Conservation (phyloP, 1,139 yeast genomes). For the Geotrichum phurueaensis region DNA sequence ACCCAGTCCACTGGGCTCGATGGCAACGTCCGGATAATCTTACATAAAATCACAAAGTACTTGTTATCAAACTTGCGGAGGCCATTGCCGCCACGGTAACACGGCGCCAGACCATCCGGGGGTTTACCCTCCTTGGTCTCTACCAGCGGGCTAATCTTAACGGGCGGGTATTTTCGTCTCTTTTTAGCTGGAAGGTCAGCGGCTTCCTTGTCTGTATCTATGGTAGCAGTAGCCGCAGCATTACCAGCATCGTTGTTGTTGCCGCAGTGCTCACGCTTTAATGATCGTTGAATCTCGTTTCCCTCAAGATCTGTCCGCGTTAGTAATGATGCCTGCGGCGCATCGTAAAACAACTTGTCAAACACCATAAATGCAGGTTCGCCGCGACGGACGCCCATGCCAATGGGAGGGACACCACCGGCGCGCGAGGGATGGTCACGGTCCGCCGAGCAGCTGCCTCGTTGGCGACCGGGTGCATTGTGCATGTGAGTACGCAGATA, state of each 20-base stretch:
- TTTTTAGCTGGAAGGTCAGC: not conserved
- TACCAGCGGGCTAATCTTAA: not conserved
- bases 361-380: conserved; percentile 1
- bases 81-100: not conserved
- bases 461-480: not conserved
- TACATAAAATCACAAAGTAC: conserved; percentile 1
- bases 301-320: not conserved
- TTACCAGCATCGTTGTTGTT: not conserved
- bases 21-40: not conserved
- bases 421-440: not conserved
- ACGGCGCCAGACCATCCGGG: conserved; percentile 9
- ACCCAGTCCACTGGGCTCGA: conserved; percentile 1
- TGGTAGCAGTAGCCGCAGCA: not conserved
- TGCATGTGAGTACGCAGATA: conserved; percentile 5
- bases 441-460: not conserved
- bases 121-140: not conserved
- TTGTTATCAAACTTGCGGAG: not conserved
- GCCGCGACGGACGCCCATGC: not conserved
- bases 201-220: not conserved
- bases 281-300: not conserved
- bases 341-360: conserved; percentile 2
- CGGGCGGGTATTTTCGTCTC: not conserved
- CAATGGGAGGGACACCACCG: conserved; percentile 3
- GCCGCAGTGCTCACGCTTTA: not conserved
- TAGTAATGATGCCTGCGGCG: not conserved